Base-by-base conservation (phyloP, 2,329 filamentous ascomycete genomes). In the Clonostachys byssicola region DNA sequence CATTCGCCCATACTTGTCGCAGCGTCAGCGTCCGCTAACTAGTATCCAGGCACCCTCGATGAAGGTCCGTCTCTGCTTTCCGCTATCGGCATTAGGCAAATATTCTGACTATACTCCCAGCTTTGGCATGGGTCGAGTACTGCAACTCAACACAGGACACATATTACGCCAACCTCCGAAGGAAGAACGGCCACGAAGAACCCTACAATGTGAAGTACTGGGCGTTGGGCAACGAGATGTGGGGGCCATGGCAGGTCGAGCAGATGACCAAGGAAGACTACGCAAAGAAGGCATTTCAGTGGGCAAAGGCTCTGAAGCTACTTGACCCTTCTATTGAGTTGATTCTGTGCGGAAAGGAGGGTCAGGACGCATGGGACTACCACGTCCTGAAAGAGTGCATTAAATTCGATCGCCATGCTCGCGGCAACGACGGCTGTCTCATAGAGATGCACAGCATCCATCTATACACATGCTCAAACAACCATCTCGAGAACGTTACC, bases 381-480 rank as follows among this genome's bases (percentile, higher is more conserved):
- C 77, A 89, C 58, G 86, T 88, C 3, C 73, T 90, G 47, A 85
- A 86, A 60, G 74, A 88, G 57, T 89, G 85, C 54, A 69, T 85
- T 49, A 71, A 67, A 46, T 65, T 60, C 50, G 59, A 61, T 44
- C 36, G 61, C 6, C 62, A 67, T 42, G 62, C 60, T 0, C 55
- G 67, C 2, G 65, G 63, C 2, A 60, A 61, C 34, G 40, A 57
- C 54, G 3, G 60, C 56, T 62, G 57, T 49, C 70, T 86, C 51
- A 85, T 89, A 58, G 85, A 89, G 63, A 89, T 91, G 86, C 87
- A 91, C 71, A 86, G 81, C 59, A 91, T 91, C 59, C 88, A 91
- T 62, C 73, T 89, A 53, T 91, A 91, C 72, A 91, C 86, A 3
- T 81, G 83, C 16, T 76, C 77, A 6, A 64, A 73, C 16, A 56